These are phyloP conservation scores for Podosphaera xanthii DNA, from an alignment of 2,329 filamentous ascomycete genomes.

Conservation along the genomic window DNA sequence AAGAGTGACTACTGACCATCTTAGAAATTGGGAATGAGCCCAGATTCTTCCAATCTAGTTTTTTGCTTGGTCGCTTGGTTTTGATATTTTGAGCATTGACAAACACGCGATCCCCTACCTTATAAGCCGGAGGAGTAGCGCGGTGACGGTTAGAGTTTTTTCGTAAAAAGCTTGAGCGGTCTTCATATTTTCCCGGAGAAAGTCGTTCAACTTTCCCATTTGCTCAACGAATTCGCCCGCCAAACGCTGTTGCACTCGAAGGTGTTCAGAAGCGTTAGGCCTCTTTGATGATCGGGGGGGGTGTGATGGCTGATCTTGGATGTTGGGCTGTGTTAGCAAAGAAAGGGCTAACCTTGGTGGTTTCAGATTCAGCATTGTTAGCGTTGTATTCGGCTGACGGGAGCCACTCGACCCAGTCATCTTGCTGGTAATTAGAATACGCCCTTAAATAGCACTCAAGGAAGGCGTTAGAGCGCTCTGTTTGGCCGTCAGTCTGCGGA, in stretches of 20 bases:
- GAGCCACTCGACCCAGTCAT: too few relatives aligned
- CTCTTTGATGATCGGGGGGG: too few relatives aligned
- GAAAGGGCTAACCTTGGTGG: too few relatives aligned
- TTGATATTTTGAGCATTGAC: not conserved
- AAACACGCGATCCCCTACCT: not conserved
- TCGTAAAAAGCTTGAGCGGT: not conserved
- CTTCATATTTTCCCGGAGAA: not conserved
- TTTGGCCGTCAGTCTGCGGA: too few relatives aligned
- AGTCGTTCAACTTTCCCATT: not conserved
- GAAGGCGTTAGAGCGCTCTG: too few relatives aligned
- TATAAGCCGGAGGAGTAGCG: not conserved
- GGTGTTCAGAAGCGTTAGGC: too few relatives aligned
- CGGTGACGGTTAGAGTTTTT: not conserved
- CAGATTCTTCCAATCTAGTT: not conserved
- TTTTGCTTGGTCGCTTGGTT: not conserved
- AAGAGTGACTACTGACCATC: not conserved
- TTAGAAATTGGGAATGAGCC: not conserved
- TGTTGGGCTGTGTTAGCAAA: too few relatives aligned
- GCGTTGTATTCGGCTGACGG: too few relatives aligned
- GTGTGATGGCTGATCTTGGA: too few relatives aligned
- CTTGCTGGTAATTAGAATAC: too few relatives aligned
- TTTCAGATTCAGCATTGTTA: too few relatives aligned
- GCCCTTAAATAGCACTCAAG: too few relatives aligned
- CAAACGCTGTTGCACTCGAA: not conserved
- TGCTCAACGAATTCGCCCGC: not conserved